Conservation (phyloP, 148 eudicot species). For the Fagopyrum homotropicum region DNA sequence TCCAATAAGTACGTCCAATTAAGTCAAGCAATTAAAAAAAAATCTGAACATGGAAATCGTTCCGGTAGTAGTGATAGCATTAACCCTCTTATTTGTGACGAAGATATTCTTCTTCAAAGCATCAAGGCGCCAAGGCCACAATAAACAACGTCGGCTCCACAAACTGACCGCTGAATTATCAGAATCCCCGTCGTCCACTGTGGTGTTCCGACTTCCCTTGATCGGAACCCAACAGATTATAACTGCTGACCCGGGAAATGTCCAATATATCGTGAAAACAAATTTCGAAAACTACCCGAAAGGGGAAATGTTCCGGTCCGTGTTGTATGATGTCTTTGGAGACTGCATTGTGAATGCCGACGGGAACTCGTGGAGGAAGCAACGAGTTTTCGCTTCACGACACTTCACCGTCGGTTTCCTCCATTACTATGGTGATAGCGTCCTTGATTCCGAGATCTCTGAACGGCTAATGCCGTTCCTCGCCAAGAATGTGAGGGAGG, state of each 20-base stretch:
- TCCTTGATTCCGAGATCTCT: background rate
- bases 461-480: conserved; percentile 1
- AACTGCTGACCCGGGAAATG: conserved; percentile 7
- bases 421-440: background rate
- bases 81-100: background rate
- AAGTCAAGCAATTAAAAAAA: background rate
- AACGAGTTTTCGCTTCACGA: background rate
- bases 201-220: background rate
- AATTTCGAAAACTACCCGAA: conserved; percentile 9
- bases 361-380: background rate
- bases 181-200: background rate
- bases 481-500: background rate
- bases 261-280: conserved; percentile 3
- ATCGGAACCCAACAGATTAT: background rate
- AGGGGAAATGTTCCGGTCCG: background rate
- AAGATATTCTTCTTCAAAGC: background rate
- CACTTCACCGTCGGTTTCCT: background rate
- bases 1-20: background rate
- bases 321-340: background rate
- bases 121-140: background rate
- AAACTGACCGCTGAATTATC: background rate
- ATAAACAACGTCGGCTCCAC: background rate
- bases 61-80: background rate
- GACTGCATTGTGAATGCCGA: conserved; percentile 10
- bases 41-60: background rate